These are phyloP conservation scores for Scedosporium aurantiacum DNA, from an alignment of 2,329 filamentous ascomycete species.

Conservation along the genomic window DNA sequence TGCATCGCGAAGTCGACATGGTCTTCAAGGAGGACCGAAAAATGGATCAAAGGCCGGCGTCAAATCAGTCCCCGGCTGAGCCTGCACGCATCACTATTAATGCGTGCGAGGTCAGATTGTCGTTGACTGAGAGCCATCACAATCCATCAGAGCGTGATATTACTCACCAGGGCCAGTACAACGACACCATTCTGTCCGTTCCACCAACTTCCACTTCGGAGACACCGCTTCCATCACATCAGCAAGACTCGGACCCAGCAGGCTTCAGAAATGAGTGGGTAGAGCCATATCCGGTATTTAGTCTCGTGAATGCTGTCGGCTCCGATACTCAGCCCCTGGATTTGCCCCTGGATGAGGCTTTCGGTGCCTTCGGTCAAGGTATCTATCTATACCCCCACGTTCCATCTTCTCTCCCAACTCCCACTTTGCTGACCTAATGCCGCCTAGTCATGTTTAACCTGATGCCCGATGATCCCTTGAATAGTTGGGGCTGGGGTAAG, in stretches of 20 bases:
- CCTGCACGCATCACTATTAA: neutral
- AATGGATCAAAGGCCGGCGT: neutral
- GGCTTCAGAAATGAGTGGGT: conserved; percentile 2
- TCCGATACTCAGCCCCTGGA: conserved; percentile 7
- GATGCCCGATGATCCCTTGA: conserved; percentile 8
- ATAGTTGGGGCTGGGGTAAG: conserved; percentile 8
- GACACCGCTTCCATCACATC: neutral
- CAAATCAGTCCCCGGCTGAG: neutral
- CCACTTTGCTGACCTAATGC: neutral
- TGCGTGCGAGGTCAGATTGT: neutral
- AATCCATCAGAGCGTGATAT: neutral
- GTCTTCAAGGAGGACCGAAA: conserved; percentile 7
- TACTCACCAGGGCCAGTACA: neutral
- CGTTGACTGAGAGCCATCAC: neutral
- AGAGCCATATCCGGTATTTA: neutral
- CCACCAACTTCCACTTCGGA: neutral
- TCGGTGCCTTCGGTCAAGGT: conserved; percentile 10
- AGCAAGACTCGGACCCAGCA: neutral
- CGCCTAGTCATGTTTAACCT: conserved; percentile 8
- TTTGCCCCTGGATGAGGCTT: conserved; percentile 9
- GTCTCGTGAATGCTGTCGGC: neutral
- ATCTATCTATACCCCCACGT: neutral
- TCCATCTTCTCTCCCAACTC: neutral
- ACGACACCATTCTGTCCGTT: neutral
- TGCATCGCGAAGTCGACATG: conserved; percentile 10